These are phyloP conservation scores for Suillus sp. DNA, from an alignment of 768 basidiomycete genomes.

Conservation along the genomic window DNA sequence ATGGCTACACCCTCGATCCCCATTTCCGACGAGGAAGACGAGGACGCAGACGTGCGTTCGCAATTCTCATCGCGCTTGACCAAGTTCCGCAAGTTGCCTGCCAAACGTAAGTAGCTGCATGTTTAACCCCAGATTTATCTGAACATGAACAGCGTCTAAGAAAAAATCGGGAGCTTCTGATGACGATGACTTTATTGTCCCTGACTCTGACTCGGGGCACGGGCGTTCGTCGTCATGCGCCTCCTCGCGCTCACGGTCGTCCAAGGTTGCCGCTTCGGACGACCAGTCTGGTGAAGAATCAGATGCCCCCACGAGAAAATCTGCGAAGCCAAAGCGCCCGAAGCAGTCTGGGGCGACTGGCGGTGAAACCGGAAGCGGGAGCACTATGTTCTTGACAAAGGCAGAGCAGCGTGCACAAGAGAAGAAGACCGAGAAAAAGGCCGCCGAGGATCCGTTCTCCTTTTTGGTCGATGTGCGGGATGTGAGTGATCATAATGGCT, in stretches of 20 bases:
- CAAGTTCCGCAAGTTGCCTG: constrained; percentile 65
- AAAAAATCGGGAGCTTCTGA: constrained; percentile 43
- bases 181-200: constrained; percentile 73
- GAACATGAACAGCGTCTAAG: constrained; percentile 39
- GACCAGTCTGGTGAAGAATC: constrained; percentile 47
- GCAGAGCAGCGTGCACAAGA: constrained; percentile 77
- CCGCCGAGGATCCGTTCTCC: constrained; percentile 70
- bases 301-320: constrained; percentile 37
- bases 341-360: constrained; percentile 33
- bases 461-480: constrained; percentile 77
- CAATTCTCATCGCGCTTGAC: constrained; percentile 63
- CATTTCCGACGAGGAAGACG: constrained; percentile 53
- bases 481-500: constrained; percentile 41
- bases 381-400: constrained; percentile 68
- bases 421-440: constrained; percentile 83
- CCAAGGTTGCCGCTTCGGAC: constrained; percentile 38
- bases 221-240: constrained; percentile 57
- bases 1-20: constrained; percentile 45
- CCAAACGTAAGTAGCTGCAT: constrained; percentile 45
- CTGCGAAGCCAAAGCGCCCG: constrained; percentile 36
- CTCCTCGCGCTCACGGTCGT: constrained; percentile 42
- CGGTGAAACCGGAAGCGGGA: constrained; percentile 27
- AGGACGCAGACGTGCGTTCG: constrained; percentile 38
- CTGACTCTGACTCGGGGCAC: constrained; percentile 58
- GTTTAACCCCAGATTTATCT: constrained; percentile 7